Base-by-base conservation (phyloP, 805 yeast species). In the Ogataea corticis region DNA sequence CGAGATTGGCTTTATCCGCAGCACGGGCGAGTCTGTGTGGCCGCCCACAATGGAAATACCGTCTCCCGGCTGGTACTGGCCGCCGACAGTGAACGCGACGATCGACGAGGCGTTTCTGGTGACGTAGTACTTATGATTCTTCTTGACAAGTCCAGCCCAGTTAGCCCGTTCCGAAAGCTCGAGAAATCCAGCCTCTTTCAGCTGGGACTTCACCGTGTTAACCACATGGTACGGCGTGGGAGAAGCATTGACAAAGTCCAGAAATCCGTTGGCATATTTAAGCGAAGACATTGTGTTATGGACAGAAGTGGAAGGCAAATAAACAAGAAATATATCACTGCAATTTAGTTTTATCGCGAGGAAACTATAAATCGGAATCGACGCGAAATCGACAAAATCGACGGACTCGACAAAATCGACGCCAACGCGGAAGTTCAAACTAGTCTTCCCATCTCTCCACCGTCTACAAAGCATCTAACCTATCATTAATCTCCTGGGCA, bases 191-290 rank as follows among this genome's bases (percentile, higher is more conserved):
- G 80, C 77, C 3, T 66, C 62, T 2, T 62, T 45, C 28, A 92
- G 72, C 41, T 71, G 67, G n/a, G 63, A 53, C 57, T 83, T 83
- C 35, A 83, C 80, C 19, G 78, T 76, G 39, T 78, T 76, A 7
- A 91, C 96, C 0, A 90, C 96, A 66, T 94, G 98, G 65, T 90
- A 92, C 0, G 98, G 98, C 0, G 98, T 84, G 14, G 97, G 98
- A 0, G 96, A 85, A 3, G 76, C 72, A 68, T 89, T 89, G 49
- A 94, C 83, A 61, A 85, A 92, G 35, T 79, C 73, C 39, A 91
- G 71, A 58, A 91, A 88, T 38, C 84, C 87, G 52, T 73, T 65
- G 12, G 83, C 83, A 44, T 68, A 63, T 33, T 66, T 55, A 17
- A 70, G 54, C 11, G 59, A 43, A 5, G 52, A 41, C 44, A 48